These are phyloP conservation scores for Podila minutissima DNA, from an alignment of 192 early-diverging fungal species.

Conservation along the genomic window DNA sequence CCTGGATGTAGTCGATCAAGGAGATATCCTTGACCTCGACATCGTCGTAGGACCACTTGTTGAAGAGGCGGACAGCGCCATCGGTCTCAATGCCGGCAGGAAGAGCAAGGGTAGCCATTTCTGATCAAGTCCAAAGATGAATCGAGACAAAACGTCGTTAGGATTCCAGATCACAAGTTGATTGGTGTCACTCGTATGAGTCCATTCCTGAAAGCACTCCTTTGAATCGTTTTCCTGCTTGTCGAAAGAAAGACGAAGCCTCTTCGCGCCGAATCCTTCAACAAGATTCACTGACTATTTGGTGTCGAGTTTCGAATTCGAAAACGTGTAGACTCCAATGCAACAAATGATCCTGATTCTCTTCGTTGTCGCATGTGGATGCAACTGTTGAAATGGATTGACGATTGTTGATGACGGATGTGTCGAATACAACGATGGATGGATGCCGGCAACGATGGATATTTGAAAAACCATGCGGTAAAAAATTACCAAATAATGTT, in stretches of 20 bases:
- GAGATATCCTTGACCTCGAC: slow-evolving; percentile 92
- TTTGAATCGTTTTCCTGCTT: not conserved
- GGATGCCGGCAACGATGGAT: slow-evolving; percentile 14
- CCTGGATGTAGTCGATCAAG: slow-evolving; percentile 91
- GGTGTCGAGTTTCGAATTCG: not conserved
- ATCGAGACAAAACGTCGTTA: too few relatives aligned
- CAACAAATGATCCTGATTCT: not conserved
- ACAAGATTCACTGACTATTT: too few relatives aligned
- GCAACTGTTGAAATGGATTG: not conserved
- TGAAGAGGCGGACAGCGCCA: slow-evolving; percentile 75
- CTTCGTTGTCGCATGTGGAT: not conserved
- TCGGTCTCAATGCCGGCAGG: slow-evolving; percentile 67
- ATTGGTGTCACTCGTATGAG: not conserved
- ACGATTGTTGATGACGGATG: not conserved
- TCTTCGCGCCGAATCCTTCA: not conserved
- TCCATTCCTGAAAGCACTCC: too few relatives aligned
- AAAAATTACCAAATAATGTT: slow-evolving; percentile 6
- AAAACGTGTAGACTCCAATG: not conserved
- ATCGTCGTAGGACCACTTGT: slow-evolving; percentile 92
- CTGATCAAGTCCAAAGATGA: slow-evolving; percentile 6
- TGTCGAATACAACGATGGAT: slow-evolving; percentile 13
- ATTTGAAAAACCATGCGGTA: not conserved
- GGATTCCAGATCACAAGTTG: not conserved
- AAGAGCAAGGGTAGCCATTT: slow-evolving; percentile 64
- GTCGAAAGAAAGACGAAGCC: too few relatives aligned